Conservation (phyloP, 2,329 filamentous ascomycete genomes). For the Fusarium sublunatum region DNA sequence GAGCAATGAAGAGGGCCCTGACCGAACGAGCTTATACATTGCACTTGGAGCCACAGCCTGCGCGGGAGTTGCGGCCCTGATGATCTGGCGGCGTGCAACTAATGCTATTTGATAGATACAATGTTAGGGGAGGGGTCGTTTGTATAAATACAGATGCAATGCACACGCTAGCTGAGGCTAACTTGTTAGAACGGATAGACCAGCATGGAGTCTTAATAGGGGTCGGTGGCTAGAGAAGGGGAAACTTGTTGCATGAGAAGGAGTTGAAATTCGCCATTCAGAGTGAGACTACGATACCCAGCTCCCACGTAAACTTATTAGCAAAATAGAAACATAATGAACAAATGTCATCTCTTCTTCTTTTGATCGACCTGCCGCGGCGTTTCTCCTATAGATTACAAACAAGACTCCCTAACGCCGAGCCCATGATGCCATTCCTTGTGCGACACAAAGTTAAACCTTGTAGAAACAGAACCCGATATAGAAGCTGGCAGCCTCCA, state of each 20-base stretch:
- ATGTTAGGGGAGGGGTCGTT: not conserved
- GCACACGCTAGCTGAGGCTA: not conserved
- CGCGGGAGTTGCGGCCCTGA: conserved; percentile 70
- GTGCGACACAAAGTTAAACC: conserved; percentile 62
- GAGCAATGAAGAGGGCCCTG: conserved; percentile 84
- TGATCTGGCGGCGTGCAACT: conserved; percentile 72
- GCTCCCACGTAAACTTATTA: conserved; percentile 35
- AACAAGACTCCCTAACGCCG: conserved; percentile 14
- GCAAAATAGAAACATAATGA: conserved; percentile 36
- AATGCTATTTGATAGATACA: conserved; percentile 54
- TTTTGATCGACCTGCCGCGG: conserved; percentile 5
- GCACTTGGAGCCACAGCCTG: conserved; percentile 79
- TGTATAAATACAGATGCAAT: not conserved
- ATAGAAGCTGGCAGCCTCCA: conserved; percentile 93
- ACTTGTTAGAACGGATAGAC: not conserved
- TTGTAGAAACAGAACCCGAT: conserved; percentile 98
- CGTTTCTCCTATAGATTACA: conserved; percentile 9
- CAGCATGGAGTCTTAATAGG: not conserved
- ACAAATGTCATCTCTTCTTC: conserved; percentile 26
- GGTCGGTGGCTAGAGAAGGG: not conserved
- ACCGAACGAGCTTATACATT: conserved; percentile 87
- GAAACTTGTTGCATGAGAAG: conserved; percentile 31
- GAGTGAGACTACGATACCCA: conserved; percentile 50
- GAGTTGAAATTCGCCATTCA: conserved; percentile 42
- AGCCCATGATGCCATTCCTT: conserved; percentile 8